Evolutionary conservation across 1,284 basidiomycete species (phyloP), one percentile per base, ranked within the genome.

Genomic region (Sanghuangporus weigelae): DNA sequence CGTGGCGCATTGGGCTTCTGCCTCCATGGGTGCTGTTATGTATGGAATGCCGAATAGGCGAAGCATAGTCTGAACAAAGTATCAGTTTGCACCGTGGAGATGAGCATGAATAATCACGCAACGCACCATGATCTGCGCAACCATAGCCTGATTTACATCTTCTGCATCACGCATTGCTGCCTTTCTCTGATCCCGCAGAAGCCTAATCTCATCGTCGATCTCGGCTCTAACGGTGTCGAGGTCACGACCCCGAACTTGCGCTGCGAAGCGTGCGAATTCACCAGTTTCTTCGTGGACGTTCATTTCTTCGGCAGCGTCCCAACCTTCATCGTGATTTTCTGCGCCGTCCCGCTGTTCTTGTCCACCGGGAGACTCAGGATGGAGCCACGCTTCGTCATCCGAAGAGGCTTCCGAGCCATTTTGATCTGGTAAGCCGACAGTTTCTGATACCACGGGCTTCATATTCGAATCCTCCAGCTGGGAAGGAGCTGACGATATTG

Each of bases 21-120:
- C 97, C 81, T 99, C 97, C 95, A 94, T 96, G 0, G 97, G 97
- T 2, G 97, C 97, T 1, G 95, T 98, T 69, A 99, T 93, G 74
- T 97, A 99, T 1, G 97, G 97, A 61, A 99, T 94, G 23, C 97
- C 97, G 72, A 98, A 98, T 11, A 98, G 83, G 31, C 93, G 88
- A 40, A 99, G 79, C 82, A 98, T 87, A 63, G 86, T 85, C 87
- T 90, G 64, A 40, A 53, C 38, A 1, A 44, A 44, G 31, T 36
- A 23, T 50, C 49, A 50, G 21, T 10, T 12, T 21, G 4, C 21
- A 23, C 1, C 19, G 48, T 23, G 49, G 23, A 31, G 26, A 26
- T 23, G 40, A 42, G 11, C 11, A 46, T 12, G 49, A 7, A 50
- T n/a, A 44, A 11, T 23, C n/a, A 46, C 66, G 67, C 19, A n/a